Base-by-base conservation (phyloP, 805 yeast species). In the Candida lessepsii region DNA sequence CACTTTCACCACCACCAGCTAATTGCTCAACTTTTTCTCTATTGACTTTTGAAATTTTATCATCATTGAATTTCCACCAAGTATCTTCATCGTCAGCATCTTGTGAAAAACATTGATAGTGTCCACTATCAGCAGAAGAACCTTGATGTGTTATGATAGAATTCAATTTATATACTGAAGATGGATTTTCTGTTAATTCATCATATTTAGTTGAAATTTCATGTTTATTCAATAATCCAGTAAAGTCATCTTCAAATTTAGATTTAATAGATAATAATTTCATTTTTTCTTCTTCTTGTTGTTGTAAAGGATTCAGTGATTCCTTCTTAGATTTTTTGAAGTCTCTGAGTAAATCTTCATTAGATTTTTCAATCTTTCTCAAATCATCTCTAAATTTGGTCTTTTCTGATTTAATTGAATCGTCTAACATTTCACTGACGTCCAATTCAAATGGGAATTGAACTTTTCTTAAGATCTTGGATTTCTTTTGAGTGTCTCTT, bases 1-100 rank as follows among this genome's bases (percentile, higher is more conserved):
- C 99, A 52, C 96, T 80, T 67, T 95, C 99, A 42, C 98, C 97
- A 42, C 99, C 99, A 31, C 99, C 99, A 4, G 97, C 86, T 50
- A 93, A 73, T 41, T 76, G 63, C 60, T 89, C 96, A 45, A 93
- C 80, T 57, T 79, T 87, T 37, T 89, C 93, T 56, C 80, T 84
- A 46, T 74, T 79, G n/a, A 90, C 89, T 29, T 73, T 67, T 6
- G 78, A 69, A 13, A 93, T 96, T 58, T 83, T 83, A 64, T 90
- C 96, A 62, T 93, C 99, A 60, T 93, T 89, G 66, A 87, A 93
- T 62, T 82, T 83, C 83, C 86, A 91, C 99, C 99, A 93, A 47
- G 71, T 75, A 35, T 84, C 81, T 23, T 86, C 90, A 54, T 83
- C 88, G 14, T 63, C 64, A 24, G 72, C 78, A 60, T 90, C 93